Percentiles rank a stretch among this genome's conserved stretches.
Conservation (phyloP, 2,329 filamentous ascomycete species). For the Calonectria ilicicola region DNA sequence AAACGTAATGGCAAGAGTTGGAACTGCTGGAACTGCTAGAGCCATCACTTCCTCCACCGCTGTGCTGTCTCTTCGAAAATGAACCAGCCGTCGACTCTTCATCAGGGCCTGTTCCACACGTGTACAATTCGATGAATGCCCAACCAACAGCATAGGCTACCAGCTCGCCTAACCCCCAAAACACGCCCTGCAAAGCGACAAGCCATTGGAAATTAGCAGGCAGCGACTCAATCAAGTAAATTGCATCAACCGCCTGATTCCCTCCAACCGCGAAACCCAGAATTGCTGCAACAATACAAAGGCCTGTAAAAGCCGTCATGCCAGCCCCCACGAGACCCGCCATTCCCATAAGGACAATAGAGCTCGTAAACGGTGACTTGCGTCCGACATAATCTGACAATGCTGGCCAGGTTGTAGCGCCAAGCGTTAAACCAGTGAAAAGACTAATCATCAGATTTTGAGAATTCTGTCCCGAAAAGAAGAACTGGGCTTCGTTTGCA, state of each 20-base stretch:
- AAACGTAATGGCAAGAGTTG: not conserved
- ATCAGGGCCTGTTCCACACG: not conserved
- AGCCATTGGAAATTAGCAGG: not conserved
- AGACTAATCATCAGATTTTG: not conserved
- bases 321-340: not conserved
- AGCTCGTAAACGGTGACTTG: not conserved
- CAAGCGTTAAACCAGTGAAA: not conserved
- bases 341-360: not conserved
- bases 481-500: not conserved
- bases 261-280: not conserved
- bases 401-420: not conserved
- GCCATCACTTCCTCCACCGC: not conserved
- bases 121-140: not conserved
- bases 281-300: not conserved
- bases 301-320: not conserved
- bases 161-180: not conserved
- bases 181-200: not conserved
- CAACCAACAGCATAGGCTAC: not conserved
- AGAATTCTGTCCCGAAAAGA: not conserved
- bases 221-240: not conserved
- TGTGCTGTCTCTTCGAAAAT: not conserved
- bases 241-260: not conserved
- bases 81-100: not conserved
- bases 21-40: not conserved
- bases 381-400: not conserved